phyloP scores from a whole-genome alignment of 805 yeast species.

The Ogataea trehaloabstinens region DNA sequence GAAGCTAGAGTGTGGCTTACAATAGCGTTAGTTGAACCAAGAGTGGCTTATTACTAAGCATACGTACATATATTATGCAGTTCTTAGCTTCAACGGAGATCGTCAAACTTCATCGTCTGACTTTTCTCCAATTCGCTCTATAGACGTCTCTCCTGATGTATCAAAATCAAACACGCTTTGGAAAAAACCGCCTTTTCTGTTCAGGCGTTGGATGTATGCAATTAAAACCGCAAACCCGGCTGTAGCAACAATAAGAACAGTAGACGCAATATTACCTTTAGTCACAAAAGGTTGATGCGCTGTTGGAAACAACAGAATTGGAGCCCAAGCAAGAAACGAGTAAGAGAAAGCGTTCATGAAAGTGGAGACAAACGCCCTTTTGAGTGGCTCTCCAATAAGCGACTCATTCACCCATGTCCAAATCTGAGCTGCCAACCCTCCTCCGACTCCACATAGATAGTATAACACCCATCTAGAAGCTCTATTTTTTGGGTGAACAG shows the following conservation, averaged over 20 bases:
- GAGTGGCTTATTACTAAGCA: too few relatives aligned
- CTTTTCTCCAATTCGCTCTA: too few relatives aligned
- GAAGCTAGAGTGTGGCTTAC: too few relatives aligned
- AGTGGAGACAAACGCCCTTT: slow-evolving; percentile 1
- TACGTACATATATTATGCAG: too few relatives aligned
- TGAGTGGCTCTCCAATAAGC: slow-evolving; percentile 1
- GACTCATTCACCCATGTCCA: slow-evolving; percentile 2
- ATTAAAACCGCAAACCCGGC: not conserved
- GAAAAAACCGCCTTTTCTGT: slow-evolving; percentile 1
- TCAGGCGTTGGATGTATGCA: slow-evolving; percentile 1
- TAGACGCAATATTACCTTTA: not conserved
- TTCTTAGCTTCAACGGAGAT: too few relatives aligned
- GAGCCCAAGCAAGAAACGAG: slow-evolving; percentile 1
- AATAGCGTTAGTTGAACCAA: too few relatives aligned
- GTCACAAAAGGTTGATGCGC: not conserved
- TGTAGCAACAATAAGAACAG: not conserved
- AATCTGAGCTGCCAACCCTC: slow-evolving; percentile 1
- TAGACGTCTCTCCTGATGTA: too few relatives aligned
- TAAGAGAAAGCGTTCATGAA: slow-evolving; percentile 1
- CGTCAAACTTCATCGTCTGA: too few relatives aligned
- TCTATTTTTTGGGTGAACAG: slow-evolving; percentile 1
- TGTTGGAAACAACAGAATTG: slow-evolving; percentile 1
- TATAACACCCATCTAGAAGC: slow-evolving; percentile 1
- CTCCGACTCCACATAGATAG: slow-evolving; percentile 1
- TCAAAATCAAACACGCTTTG: slow-evolving; percentile 1